Percentiles rank a stretch among this genome's conserved stretches.
phyloP scores from a whole-genome alignment of 305 asterid genomes.

The Fraxinus ornus region DNA sequence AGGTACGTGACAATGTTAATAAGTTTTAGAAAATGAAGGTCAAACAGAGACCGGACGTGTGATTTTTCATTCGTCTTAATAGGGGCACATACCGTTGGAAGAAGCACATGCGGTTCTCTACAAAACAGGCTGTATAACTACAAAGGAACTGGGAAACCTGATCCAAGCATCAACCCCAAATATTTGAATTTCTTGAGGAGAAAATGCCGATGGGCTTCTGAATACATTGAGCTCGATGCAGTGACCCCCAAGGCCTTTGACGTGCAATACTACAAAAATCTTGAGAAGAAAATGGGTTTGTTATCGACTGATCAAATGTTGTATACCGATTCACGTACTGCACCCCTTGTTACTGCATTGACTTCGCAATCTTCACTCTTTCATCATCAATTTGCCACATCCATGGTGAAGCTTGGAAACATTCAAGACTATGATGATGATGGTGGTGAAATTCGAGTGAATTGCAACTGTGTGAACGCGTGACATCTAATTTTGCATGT shows the following conservation, averaged over 20 bases:
- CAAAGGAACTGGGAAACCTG: conserved; percentile 43
- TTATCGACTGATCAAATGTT: conserved; percentile 61
- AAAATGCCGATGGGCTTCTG: conserved; percentile 93
- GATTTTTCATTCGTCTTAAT: neutral
- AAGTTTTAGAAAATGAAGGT: neutral
- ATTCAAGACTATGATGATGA: conserved; percentile 46
- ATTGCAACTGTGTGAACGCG: conserved; percentile 48
- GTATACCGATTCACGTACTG: conserved; percentile 63
- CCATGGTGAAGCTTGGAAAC: conserved; percentile 75
- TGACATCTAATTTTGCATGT: neutral
- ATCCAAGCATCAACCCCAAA: conserved; percentile 44
- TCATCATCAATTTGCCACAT: conserved; percentile 54
- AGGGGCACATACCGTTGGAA: conserved; percentile 84
- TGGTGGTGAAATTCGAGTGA: conserved; percentile 55
- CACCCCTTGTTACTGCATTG: conserved; percentile 56
- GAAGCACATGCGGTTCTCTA: conserved; percentile 54
- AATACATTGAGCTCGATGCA: conserved; percentile 64
- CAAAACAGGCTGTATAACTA: conserved; percentile 56
- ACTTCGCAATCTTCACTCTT: conserved; percentile 49
- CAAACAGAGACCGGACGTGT: neutral
- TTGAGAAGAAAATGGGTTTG: conserved; percentile 72
- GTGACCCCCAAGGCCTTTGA: conserved; percentile 54
- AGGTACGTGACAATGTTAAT: conserved; percentile 26
- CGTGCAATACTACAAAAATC: conserved; percentile 59
- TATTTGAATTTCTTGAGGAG: conserved; percentile 63